phyloP scores from a whole-genome alignment of 2,329 filamentous ascomycete genomes.

The Ambrosiella beaveri region DNA sequence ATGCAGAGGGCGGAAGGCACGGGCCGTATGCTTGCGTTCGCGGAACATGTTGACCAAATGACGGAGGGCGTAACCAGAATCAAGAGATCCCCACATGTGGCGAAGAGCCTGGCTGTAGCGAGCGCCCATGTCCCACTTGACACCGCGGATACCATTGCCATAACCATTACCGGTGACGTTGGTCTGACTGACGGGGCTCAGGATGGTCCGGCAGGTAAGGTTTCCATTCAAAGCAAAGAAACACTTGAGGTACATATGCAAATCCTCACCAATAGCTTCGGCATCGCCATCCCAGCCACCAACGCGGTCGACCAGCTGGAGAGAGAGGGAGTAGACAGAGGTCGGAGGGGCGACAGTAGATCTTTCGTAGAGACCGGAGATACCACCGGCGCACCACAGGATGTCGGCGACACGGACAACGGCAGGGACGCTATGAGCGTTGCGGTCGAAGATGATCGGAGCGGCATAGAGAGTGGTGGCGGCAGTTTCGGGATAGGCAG shows the following conservation, averaged over 20 bases:
- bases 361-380: slow-evolving; percentile 48
- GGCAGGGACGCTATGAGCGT: slow-evolving; percentile 48
- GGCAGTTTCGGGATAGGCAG: slow-evolving; percentile 40
- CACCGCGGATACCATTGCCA: slow-evolving; percentile 34
- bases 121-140: slow-evolving; percentile 40
- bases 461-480: slow-evolving; percentile 48
- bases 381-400: slow-evolving; percentile 52
- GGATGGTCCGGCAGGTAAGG: slow-evolving; percentile 43
- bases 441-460: slow-evolving; percentile 59
- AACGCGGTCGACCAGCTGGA: slow-evolving; percentile 49
- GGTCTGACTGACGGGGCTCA: slow-evolving; percentile 55
- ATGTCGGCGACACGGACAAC: slow-evolving; percentile 56
- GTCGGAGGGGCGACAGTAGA: slow-evolving; percentile 52
- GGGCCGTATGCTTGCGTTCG: slow-evolving; percentile 37
- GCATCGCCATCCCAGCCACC: slow-evolving; percentile 55
- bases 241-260: slow-evolving; percentile 66
- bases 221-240: slow-evolving; percentile 59
- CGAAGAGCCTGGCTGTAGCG: slow-evolving; percentile 56
- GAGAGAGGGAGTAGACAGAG: slow-evolving; percentile 54
- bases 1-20: slow-evolving; percentile 39
- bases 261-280: slow-evolving; percentile 57
- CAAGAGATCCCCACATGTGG: slow-evolving; percentile 61
- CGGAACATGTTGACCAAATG: slow-evolving; percentile 40
- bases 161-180: slow-evolving; percentile 46
- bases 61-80: slow-evolving; percentile 47